phyloP scores from a whole-genome alignment of 805 yeast genomes.

The Metschnikowia cubensis region DNA sequence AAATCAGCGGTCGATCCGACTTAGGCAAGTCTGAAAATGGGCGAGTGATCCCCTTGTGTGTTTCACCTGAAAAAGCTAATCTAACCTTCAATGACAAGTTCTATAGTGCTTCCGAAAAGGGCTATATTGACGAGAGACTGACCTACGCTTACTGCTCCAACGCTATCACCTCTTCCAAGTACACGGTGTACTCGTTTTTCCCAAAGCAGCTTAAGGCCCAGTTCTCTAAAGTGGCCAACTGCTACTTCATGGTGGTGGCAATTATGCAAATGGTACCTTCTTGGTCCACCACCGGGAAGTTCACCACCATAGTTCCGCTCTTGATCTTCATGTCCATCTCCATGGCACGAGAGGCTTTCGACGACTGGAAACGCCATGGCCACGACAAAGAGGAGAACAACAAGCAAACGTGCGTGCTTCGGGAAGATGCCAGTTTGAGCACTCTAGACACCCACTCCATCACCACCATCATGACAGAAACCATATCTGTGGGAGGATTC shows the following conservation, averaged over 20 bases:
- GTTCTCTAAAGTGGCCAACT: conserved; percentile 87
- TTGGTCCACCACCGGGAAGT: conserved; percentile 96
- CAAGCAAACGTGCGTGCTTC: conserved; percentile 26
- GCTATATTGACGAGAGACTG: conserved; percentile 67
- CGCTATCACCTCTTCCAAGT: conserved; percentile 79
- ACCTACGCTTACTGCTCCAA: conserved; percentile 60
- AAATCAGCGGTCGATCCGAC: conserved; percentile 7
- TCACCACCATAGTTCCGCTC: conserved; percentile 88
- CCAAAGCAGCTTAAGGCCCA: conserved; percentile 90
- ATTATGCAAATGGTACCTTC: conserved; percentile 93
- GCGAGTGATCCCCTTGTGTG: conserved; percentile 64
- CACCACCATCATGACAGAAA: conserved; percentile 37
- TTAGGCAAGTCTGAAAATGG: conserved; percentile 47
- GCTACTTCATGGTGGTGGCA: conserved; percentile 85
- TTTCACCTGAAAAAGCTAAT: conserved; percentile 37
- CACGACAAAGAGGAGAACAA: conserved; percentile 84
- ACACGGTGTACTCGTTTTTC: conserved; percentile 71
- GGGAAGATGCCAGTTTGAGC: conserved; percentile 28
- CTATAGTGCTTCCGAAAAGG: conserved; percentile 20
- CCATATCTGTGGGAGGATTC: conserved; percentile 21
- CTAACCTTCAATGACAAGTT: conserved; percentile 27
- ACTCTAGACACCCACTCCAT: conserved; percentile 36
- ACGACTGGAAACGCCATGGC: conserved; percentile 82
- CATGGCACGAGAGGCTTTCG: conserved; percentile 88
- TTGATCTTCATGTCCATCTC: conserved; percentile 83